Conservation (phyloP, 139 green algal genomes). For the Marvania coccoides region DNA sequence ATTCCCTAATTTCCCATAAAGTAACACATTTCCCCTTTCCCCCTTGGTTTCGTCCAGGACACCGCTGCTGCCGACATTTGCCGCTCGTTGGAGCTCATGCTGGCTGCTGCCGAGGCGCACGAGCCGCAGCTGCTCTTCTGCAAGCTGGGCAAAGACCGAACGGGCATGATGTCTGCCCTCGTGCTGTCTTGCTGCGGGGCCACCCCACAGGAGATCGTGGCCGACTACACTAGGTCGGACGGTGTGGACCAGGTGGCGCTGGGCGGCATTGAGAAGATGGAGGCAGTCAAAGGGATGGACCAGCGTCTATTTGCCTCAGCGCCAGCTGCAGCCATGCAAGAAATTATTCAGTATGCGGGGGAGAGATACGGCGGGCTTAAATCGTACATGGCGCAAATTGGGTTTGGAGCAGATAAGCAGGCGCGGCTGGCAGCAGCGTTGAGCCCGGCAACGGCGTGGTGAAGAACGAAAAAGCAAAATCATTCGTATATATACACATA, state of each 20-base stretch:
- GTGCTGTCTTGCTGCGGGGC: constrained; percentile 47
- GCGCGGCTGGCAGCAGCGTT: not conserved
- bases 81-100: constrained; percentile 19
- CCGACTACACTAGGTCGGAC: constrained; percentile 36
- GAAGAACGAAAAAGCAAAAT: too few relatives aligned
- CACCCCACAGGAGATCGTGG: constrained; percentile 39
- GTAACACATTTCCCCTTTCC: too few relatives aligned
- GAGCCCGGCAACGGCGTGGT: too few relatives aligned
- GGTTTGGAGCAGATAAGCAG: constrained; percentile 15
- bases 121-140: constrained; percentile 63
- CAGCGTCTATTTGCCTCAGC: constrained; percentile 16
- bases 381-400: constrained; percentile 19
- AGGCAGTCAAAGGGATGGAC: constrained; percentile 19
- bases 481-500: too few relatives aligned
- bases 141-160: constrained; percentile 66
- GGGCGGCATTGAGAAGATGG: constrained; percentile 29
- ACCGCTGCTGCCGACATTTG: not conserved
- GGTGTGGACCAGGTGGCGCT: constrained; percentile 28
- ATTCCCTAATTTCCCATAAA: too few relatives aligned
- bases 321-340: constrained; percentile 16
- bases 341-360: constrained; percentile 5
- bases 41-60: too few relatives aligned
- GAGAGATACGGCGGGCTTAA: constrained; percentile 20
- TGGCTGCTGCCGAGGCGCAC: constrained; percentile 6
- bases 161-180: constrained; percentile 52